Evolutionary conservation across 495 filamentous ascomycete genomes (phyloP).

Genomic region (Penicillium alfredii): DNA sequence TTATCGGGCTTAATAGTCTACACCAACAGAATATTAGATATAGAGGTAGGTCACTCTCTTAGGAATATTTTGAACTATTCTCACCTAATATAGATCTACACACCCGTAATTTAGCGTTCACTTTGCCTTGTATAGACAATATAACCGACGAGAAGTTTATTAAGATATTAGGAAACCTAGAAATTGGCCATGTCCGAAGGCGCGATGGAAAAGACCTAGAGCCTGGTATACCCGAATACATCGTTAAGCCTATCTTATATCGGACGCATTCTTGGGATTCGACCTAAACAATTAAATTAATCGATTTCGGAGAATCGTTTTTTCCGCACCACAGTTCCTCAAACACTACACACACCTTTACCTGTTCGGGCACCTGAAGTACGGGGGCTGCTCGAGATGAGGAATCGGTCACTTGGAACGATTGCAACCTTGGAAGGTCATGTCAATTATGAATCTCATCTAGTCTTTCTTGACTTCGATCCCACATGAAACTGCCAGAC

Average conservation of each 20-base stretch:
- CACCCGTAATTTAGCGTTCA: conserved; percentile 44
- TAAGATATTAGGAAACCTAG: conserved; percentile 32
- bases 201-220: conserved; percentile 26
- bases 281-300: conserved; percentile 24
- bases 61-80: conserved; percentile 7
- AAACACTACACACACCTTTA: conserved; percentile 30
- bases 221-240: conserved; percentile 29
- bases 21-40: conserved; percentile 38
- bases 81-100: conserved; percentile 34
- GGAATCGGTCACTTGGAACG: too few species aligned
- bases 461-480: too few species aligned
- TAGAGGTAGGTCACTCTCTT: conserved; percentile 30
- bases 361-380: conserved; percentile 36
- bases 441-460: too few species aligned
- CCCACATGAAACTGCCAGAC: too few species aligned
- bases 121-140: conserved; percentile 16
- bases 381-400: too few species aligned
- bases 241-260: conserved; percentile 27
- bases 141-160: conserved; percentile 24
- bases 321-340: conserved; percentile 15
- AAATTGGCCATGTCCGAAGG: conserved; percentile 27
- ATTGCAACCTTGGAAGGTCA: too few species aligned
- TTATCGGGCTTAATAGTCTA: conserved; percentile 34
- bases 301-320: conserved; percentile 44
- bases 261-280: conserved; percentile 14